Evolutionary conservation across 2,329 filamentous ascomycete genomes (phyloP).

Genomic region (Trichothecium sympodiale): DNA sequence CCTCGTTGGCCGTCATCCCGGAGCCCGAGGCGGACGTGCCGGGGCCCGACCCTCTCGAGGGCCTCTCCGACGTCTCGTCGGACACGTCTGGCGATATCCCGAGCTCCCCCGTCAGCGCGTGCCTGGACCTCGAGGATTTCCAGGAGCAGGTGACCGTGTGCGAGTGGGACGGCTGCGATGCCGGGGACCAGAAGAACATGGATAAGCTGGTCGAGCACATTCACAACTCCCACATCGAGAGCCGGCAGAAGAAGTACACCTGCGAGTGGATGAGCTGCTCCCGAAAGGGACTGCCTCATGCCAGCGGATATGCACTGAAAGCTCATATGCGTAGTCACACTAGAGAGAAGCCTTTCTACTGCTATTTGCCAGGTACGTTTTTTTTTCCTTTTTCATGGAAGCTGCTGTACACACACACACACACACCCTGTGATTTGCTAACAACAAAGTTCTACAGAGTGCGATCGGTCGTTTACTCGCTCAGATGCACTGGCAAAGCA

Average conservation of each 20-base stretch:
- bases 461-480: constrained; percentile 89
- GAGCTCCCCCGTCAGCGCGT: constrained; percentile 54
- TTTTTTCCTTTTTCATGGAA: neutral
- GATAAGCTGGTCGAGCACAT: constrained; percentile 73
- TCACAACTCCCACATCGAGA: constrained; percentile 89
- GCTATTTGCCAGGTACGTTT: constrained; percentile 71
- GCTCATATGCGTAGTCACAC: constrained; percentile 98
- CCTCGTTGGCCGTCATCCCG: constrained; percentile 31
- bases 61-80: constrained; percentile 66
- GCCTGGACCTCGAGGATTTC: constrained; percentile 63
- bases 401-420: too few relatives aligned
- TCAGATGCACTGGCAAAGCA: constrained; percentile 95
- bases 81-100: constrained; percentile 83
- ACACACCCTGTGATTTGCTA: neutral
- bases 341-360: constrained; percentile 96
- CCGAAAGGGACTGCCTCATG: constrained; percentile 82
- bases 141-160: constrained; percentile 70
- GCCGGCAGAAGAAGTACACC: constrained; percentile 90
- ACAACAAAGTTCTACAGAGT: constrained; percentile 48
- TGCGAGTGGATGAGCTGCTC: constrained; percentile 92
- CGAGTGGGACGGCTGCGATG: constrained; percentile 65
- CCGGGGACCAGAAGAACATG: constrained; percentile 67
- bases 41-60: constrained; percentile 37
- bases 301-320: constrained; percentile 88
- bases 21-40: constrained; percentile 35